Evolutionary conservation across 164 flowering plant genomes (phyloP), one percentile per base, ranked within the genome.

Genomic region (Liquidambar formosana): DNA sequence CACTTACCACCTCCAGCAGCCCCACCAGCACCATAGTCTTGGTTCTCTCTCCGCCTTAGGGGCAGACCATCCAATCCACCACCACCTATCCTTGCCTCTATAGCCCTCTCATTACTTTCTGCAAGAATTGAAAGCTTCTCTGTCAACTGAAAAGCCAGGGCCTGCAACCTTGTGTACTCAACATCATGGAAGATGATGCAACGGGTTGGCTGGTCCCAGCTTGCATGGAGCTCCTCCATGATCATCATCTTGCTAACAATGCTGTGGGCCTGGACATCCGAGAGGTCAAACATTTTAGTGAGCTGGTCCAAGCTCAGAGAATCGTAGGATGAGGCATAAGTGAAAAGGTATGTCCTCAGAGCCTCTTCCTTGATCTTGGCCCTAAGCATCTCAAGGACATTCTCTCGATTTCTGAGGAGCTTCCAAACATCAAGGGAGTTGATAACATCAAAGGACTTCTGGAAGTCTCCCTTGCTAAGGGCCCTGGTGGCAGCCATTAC

Each of bases 331-430:
- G 91, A 75, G 4, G 94, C 75, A 71, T 82, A 95, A 2, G 93
- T 84, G 54, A 93, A 84, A 26, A 95, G 82, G 73, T 91, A 93
- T 16, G 99, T 95, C 71, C 95, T 79, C 56, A 95, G 61, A 9
- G 98, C 94, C 81, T 91, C 98, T 79, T 95, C 98, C 77, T 91
- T 93, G 61, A 95, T 86, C 80, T 86, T 91, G n/a, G 76, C 78
- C 85, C 72, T 86, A 18, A 95, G 81, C 95, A 91, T 91, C 64
- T 86, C 88, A 22, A 95, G 84, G 41, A 91, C 89, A 19, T 11
- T 62, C n/a, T 91, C 96, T 23, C 77, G 77, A 74, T 83, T 79
- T 25, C 78, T 78, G 8, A 95, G 79, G 38, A 95, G 90, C 80
- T 82, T 90, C 98, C 99, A 95, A 4, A 79, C 80, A 69, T 91